These are phyloP conservation scores for Saccharomycopsis amapae DNA, from an alignment of 805 yeast species.

Conservation along the genomic window DNA sequence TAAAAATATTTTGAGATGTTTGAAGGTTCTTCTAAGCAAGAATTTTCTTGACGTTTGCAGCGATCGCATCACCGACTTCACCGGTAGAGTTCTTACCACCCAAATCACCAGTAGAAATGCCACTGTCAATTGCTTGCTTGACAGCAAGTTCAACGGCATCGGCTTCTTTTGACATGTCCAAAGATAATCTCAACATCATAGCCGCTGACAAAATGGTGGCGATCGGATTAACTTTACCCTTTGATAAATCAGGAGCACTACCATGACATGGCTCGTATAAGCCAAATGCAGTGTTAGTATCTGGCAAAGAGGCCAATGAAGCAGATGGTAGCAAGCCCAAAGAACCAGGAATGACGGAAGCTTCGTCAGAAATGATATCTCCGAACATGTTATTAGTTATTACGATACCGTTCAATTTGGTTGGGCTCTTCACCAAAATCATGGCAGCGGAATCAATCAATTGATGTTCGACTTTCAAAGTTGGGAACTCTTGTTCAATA, in stretches of 20 bases:
- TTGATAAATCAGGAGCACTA: conserved; percentile 89
- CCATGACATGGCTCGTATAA: conserved; percentile 98
- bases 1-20: too few species aligned
- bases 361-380: conserved; percentile 96
- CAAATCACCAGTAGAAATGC: conserved; percentile 86
- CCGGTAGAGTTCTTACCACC: conserved; percentile 77
- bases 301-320: conserved; percentile 94
- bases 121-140: conserved; percentile 67
- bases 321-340: conserved; percentile 94
- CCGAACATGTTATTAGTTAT: conserved; percentile 97
- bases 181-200: conserved; percentile 91
- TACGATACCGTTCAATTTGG: conserved; percentile 84
- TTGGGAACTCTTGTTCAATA: conserved; percentile 84
- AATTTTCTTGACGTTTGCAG: conserved; percentile 55
- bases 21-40: conserved; percentile 25
- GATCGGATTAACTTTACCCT: conserved; percentile 86
- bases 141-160: conserved; percentile 86
- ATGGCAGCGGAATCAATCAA: conserved; percentile 98
- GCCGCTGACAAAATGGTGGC: conserved; percentile 96
- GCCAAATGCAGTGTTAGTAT: conserved; percentile 89
- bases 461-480: conserved; percentile 81
- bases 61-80: conserved; percentile 95
- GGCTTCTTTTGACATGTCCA: conserved; percentile 79
- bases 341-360: conserved; percentile 96
- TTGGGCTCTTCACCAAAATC: conserved; percentile 90